Evolutionary conservation across 73 alveolate genomes (phyloP).

Genomic region (Paramecium sonneborni): DNA sequence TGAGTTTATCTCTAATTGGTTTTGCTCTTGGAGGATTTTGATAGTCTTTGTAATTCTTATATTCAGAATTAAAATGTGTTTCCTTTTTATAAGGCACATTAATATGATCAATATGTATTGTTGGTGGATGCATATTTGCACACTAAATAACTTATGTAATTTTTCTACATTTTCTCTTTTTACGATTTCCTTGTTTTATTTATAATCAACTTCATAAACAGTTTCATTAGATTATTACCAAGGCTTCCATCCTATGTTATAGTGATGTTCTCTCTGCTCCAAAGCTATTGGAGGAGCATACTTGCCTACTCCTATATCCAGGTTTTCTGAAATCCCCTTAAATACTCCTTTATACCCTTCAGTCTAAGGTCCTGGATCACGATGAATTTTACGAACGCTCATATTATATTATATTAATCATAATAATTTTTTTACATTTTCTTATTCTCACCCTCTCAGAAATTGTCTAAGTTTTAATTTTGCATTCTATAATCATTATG

Average conservation of each 20-base stretch:
- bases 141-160: background rate
- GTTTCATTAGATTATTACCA: conserved; percentile 57
- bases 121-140: conserved; percentile 53
- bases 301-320: conserved; percentile 40
- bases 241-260: conserved; percentile 33
- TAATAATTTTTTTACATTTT: background rate
- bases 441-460: background rate
- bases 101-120: conserved; percentile 14
- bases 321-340: conserved; percentile 39
- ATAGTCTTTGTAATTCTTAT: conserved; percentile 15
- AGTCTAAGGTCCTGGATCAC: background rate
- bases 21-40: background rate
- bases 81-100: conserved; percentile 52
- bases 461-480: no score
- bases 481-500: no score
- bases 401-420: background rate
- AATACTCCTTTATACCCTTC: conserved; percentile 40
- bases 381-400: conserved; percentile 32
- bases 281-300: background rate
- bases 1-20: conserved; percentile 18
- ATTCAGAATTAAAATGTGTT: conserved; percentile 7
- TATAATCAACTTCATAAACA: conserved; percentile 36
- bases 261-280: conserved; percentile 42
- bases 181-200: background rate
- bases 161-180: conserved; percentile 24